Evolutionary conservation across 2,329 filamentous ascomycete genomes (phyloP).

Genomic region (Apiospora malaysiana): DNA sequence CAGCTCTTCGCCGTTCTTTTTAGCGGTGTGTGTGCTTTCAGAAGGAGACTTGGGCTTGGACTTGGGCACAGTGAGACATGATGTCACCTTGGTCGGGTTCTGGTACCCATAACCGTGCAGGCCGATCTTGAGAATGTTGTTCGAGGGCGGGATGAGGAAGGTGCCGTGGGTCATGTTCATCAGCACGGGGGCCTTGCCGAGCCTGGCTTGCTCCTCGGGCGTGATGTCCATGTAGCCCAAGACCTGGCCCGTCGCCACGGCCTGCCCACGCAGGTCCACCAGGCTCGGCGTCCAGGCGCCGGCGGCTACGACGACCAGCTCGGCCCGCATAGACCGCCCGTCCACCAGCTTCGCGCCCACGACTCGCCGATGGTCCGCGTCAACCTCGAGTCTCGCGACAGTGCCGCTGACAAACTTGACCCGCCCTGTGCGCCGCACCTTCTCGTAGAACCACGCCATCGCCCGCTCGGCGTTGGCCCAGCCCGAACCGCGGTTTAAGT

Average conservation of each 20-base stretch:
- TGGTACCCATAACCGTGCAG: constrained; percentile 73
- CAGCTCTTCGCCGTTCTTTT: not conserved
- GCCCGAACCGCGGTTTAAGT: constrained; percentile 75
- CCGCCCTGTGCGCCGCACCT: constrained; percentile 59
- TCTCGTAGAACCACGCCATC: constrained; percentile 67
- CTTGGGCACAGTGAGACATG: constrained; percentile 32
- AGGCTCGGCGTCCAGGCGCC: constrained; percentile 86
- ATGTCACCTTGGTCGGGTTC: constrained; percentile 50
- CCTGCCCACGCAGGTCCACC: constrained; percentile 77
- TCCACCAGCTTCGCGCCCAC: constrained; percentile 64
- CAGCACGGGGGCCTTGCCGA: constrained; percentile 73
- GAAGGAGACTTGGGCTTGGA: not conserved
- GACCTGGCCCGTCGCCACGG: constrained; percentile 81
- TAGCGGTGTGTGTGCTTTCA: not conserved
- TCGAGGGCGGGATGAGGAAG: constrained; percentile 74
- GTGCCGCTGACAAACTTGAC: constrained; percentile 61
- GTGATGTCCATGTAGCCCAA: constrained; percentile 80
- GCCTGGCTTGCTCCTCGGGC: constrained; percentile 68
- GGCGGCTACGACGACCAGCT: constrained; percentile 79
- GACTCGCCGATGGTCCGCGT: constrained; percentile 41
- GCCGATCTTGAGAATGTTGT: constrained; percentile 70
- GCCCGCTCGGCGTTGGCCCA: constrained; percentile 80
- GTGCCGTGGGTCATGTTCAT: constrained; percentile 74
- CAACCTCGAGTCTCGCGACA: constrained; percentile 49
- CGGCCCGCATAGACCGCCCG: constrained; percentile 61